Evolutionary conservation across 805 yeast genomes (phyloP).

Genomic region (Yarrowia sp.): DNA sequence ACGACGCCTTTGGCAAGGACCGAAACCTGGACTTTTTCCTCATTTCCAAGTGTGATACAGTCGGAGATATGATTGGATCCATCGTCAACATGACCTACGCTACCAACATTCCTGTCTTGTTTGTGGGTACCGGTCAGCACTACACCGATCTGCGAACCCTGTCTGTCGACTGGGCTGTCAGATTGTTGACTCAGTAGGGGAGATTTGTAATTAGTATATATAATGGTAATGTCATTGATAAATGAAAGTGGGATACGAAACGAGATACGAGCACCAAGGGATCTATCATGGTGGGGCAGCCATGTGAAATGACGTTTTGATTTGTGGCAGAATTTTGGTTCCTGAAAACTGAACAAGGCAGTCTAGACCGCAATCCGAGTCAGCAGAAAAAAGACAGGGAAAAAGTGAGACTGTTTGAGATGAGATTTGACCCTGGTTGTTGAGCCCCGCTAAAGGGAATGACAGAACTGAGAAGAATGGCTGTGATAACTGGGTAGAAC

Average conservation of each 20-base stretch:
- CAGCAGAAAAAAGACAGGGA: not conserved
- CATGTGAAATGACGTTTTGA: not conserved
- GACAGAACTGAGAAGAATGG: too few relatives aligned
- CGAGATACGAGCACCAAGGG: not conserved
- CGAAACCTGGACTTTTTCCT: constrained; percentile 87
- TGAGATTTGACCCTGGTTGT: not conserved
- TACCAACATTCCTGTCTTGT: constrained; percentile 91
- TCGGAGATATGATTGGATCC: constrained; percentile 93
- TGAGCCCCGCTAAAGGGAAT: not conserved
- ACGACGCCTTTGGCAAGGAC: constrained; percentile 86
- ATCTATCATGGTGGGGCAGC: not conserved
- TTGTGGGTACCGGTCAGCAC: constrained; percentile 97
- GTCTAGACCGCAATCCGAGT: constrained; percentile 3
- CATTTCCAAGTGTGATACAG: constrained; percentile 95
- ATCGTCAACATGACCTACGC: constrained; percentile 98
- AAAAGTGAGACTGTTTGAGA: constrained; percentile 3
- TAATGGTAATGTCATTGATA: not conserved
- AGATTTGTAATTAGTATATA: not conserved
- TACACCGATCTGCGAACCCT: constrained; percentile 91
- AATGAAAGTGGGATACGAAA: too few relatives aligned
- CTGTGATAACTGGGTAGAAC: too few relatives aligned
- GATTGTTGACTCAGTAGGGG: constrained; percentile 69
- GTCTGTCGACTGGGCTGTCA: constrained; percentile 92
- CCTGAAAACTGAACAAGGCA: not conserved
- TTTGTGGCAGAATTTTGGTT: constrained; percentile 1